Conservation (phyloP, 2,329 filamentous ascomycete genomes). For the Xylaria digitata region DNA sequence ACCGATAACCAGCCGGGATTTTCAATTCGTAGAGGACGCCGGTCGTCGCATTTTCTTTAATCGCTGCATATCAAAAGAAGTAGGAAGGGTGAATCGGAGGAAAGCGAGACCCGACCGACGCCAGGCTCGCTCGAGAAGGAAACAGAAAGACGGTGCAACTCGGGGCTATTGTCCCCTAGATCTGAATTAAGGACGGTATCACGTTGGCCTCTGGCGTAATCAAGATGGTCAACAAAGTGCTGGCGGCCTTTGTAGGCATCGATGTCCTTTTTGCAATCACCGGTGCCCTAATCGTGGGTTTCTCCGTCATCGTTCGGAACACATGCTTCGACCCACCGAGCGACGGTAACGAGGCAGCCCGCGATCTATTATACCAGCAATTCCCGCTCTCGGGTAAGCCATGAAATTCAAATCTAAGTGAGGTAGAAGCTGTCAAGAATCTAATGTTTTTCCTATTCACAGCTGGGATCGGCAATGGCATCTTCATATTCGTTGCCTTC, state of each 20-base stretch:
- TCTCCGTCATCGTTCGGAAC: slow-evolving; percentile 64
- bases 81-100: slow-evolving; percentile 9
- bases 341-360: slow-evolving; percentile 61
- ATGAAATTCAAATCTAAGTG: not conserved
- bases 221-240: slow-evolving; percentile 67
- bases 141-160: slow-evolving; percentile 31
- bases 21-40: slow-evolving; percentile 51
- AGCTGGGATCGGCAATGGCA: slow-evolving; percentile 78
- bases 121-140: slow-evolving; percentile 34
- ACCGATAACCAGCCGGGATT: slow-evolving; percentile 23
- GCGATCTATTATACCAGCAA: slow-evolving; percentile 63
- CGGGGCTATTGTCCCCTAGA: not conserved
- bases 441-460: slow-evolving; percentile 12
- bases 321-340: slow-evolving; percentile 56
- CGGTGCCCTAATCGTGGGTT: slow-evolving; percentile 66
- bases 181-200: slow-evolving; percentile 3
- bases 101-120: slow-evolving; percentile 3
- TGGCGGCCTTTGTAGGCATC: slow-evolving; percentile 60
- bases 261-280: slow-evolving; percentile 65
- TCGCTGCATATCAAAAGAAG: slow-evolving; percentile 21
- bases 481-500: slow-evolving; percentile 78
- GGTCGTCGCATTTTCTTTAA: slow-evolving; percentile 50
- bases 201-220: slow-evolving; percentile 6
- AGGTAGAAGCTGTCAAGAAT: not conserved
- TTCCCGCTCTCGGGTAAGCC: slow-evolving; percentile 63